phyloP scores from a whole-genome alignment of 345 rosid species.

The Hypericum androsaemum region DNA sequence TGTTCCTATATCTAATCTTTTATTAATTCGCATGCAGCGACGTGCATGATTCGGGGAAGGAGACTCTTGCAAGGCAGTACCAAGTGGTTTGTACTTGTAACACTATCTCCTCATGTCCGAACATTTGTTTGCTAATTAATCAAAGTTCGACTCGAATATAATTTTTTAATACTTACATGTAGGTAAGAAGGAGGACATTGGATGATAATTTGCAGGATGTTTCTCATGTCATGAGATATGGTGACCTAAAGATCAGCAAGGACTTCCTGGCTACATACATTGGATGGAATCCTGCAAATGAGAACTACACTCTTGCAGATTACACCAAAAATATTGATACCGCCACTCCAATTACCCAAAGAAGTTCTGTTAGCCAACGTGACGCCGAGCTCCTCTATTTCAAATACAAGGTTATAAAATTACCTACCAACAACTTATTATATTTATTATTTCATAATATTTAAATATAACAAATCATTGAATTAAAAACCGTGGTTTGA shows the following conservation, averaged over 20 bases:
- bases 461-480: no score
- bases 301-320: constrained; percentile 4
- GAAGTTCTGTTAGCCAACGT: constrained; percentile 16
- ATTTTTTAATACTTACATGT: not conserved
- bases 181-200: constrained; percentile 43
- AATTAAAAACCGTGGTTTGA: no score
- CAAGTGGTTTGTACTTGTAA: constrained; percentile 13
- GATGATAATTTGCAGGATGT: constrained; percentile 1
- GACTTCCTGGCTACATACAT: constrained; percentile 30
- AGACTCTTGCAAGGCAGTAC: constrained; percentile 46
- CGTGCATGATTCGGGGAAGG: constrained; percentile 37
- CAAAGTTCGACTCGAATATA: no score
- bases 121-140: no score
- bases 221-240: constrained; percentile 59
- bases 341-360: constrained; percentile 3
- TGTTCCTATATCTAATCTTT: no score
- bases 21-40: constrained; percentile 27
- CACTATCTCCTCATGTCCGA: no score
- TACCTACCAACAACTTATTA: no score
- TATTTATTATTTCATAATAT: no score
- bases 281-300: constrained; percentile 27
- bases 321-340: not conserved
- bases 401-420: constrained; percentile 20
- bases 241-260: constrained; percentile 20
- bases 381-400: constrained; percentile 39